Evolutionary conservation across 2,329 filamentous ascomycete species (phyloP).

Genomic region (Ceratocystis variospora): DNA sequence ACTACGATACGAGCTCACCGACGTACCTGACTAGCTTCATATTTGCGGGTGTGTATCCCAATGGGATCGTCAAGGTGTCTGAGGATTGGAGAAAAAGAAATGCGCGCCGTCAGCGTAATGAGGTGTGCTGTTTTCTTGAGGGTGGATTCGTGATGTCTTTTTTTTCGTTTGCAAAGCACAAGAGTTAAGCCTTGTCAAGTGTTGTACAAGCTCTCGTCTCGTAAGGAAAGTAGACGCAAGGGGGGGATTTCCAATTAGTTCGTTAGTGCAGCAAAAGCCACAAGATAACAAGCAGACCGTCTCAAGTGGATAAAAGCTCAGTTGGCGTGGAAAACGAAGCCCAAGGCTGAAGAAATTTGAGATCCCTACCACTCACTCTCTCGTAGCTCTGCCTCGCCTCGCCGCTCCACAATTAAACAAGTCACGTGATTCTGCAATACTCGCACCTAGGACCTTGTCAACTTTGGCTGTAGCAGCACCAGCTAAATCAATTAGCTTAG

Average conservation of each 20-base stretch:
- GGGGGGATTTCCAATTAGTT: not conserved
- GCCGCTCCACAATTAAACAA: constrained; percentile 14
- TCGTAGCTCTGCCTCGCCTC: constrained; percentile 17
- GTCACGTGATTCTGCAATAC: constrained; percentile 12
- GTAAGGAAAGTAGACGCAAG: not conserved
- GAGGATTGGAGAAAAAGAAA: not conserved
- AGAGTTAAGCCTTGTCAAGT: not conserved
- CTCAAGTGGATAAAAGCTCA: constrained; percentile 2
- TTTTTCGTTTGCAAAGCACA: not conserved
- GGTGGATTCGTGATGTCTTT: not conserved
- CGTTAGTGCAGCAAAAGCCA: not conserved
- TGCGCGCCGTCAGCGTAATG: not conserved
- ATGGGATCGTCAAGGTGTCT: not conserved
- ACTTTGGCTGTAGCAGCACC: too few species aligned
- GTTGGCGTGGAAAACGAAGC: constrained; percentile 4
- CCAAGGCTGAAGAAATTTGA: constrained; percentile 20
- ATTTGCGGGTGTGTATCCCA: constrained; percentile 30
- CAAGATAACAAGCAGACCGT: not conserved
- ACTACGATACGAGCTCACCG: constrained; percentile 18
- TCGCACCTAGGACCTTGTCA: not conserved
- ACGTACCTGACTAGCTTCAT: constrained; percentile 97
- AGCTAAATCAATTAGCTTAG: too few species aligned
- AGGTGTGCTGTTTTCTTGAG: not conserved
- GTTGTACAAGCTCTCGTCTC: too few species aligned
- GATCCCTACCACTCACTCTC: constrained; percentile 11